A percentile compares a stretch with the other conserved stretches of the same genome.
phyloP scores from a whole-genome alignment of 257 asterid genomes.

The Solanum commersonii region DNA sequence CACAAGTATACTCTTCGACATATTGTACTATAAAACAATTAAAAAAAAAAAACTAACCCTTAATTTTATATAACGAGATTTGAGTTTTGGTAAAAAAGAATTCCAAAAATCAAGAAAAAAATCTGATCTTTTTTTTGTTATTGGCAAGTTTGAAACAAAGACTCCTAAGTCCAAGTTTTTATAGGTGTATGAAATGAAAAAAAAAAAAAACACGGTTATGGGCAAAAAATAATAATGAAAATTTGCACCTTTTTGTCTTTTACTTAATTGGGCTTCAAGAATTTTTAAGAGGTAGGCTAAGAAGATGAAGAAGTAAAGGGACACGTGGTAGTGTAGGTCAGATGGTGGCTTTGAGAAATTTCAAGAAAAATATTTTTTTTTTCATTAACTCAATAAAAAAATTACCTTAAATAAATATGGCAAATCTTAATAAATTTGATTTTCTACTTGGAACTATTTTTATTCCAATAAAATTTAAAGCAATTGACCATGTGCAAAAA shows the following conservation, averaged over 20 bases:
- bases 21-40: not conserved
- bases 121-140: not conserved
- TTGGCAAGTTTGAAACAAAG: not conserved
- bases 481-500: not conserved
- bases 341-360: not conserved
- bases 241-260: not conserved
- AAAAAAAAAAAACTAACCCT: not conserved
- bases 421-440: not conserved
- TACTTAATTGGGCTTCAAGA: not conserved
- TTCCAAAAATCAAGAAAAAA: not conserved
- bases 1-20: slow-evolving; percentile 40
- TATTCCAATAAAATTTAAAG: not conserved
- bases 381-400: not conserved
- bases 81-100: not conserved
- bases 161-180: not conserved
- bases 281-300: not conserved
- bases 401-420: not conserved
- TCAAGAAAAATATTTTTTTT: not conserved
- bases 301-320: not conserved
- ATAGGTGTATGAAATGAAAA: not conserved
- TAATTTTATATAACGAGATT: not conserved
- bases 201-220: not conserved
- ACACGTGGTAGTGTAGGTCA: not conserved
- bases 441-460: not conserved
- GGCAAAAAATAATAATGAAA: not conserved